A percentile compares a stretch with the other conserved stretches of the same genome.
Conservation (phyloP, 2,329 filamentous ascomycete species). For the Magnaporthales sp. region DNA sequence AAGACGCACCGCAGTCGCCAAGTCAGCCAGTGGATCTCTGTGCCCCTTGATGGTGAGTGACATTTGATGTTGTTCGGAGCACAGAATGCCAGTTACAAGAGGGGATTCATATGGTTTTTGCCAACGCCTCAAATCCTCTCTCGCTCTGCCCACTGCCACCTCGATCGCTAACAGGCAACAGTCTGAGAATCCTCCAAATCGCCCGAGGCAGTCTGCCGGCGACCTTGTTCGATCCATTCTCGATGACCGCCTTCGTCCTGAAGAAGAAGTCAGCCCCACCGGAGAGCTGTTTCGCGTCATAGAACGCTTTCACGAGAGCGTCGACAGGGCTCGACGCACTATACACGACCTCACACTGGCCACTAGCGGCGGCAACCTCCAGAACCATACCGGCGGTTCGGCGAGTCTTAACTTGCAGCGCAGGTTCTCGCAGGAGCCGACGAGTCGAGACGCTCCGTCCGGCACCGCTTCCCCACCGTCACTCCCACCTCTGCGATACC, state of each 20-base stretch:
- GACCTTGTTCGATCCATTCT: slow-evolving; percentile 28
- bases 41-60: slow-evolving; percentile 7
- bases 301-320: slow-evolving; percentile 26
- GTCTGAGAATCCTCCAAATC: slow-evolving; percentile 21
- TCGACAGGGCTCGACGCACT: slow-evolving; percentile 4
- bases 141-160: neutral
- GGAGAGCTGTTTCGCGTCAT: slow-evolving; percentile 33
- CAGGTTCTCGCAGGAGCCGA: slow-evolving; percentile 25
- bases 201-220: slow-evolving; percentile 16
- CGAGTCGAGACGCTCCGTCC: slow-evolving; percentile 15
- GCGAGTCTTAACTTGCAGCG: slow-evolving; percentile 24
- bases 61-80: neutral
- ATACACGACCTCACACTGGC: neutral
- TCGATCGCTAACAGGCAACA: slow-evolving; percentile 8
- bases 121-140: neutral
- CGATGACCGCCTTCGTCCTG: slow-evolving; percentile 22
- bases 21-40: neutral
- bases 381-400: slow-evolving; percentile 9
- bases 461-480: slow-evolving; percentile 17
- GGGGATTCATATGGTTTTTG: neutral
- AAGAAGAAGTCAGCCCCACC: slow-evolving; percentile 29
- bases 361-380: neutral
- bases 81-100: neutral
- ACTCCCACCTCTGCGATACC: slow-evolving; percentile 25
- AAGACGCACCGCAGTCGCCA: neutral